A percentile compares a stretch with the other conserved stretches of the same genome.
phyloP scores from a whole-genome alignment of 2,329 filamentous ascomycete genomes.

The Fusarium denticulatum region DNA sequence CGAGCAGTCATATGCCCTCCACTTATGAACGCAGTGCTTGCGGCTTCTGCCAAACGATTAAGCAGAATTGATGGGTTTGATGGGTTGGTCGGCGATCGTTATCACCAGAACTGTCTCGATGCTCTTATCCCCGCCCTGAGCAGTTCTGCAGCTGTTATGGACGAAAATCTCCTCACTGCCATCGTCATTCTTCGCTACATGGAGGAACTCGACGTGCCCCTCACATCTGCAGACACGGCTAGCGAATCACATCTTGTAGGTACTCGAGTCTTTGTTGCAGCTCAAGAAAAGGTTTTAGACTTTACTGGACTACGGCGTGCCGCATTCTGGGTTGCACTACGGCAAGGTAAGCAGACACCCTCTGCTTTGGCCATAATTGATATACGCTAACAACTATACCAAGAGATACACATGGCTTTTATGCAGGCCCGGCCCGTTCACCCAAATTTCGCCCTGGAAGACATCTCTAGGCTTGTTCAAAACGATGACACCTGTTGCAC shows the following conservation, averaged over 20 bases:
- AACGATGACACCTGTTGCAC: conserved; percentile 40
- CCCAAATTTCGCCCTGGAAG: conserved; percentile 40
- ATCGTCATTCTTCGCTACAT: conserved; percentile 46
- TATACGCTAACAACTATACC: neutral
- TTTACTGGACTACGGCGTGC: conserved; percentile 44
- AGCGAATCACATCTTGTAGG: conserved; percentile 45
- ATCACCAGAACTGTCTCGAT: conserved; percentile 44
- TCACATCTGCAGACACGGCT: conserved; percentile 16
- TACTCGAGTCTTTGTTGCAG: conserved; percentile 43
- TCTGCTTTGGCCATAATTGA: neutral
- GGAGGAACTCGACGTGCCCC: conserved; percentile 43
- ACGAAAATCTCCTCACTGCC: conserved; percentile 45
- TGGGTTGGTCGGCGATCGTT: conserved; percentile 37
- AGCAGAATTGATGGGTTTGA: conserved; percentile 38
- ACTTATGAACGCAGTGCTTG: conserved; percentile 43
- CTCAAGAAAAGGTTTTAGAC: conserved; percentile 41
- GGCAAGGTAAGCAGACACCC: neutral
- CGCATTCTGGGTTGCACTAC: conserved; percentile 44
- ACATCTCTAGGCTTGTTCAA: conserved; percentile 33
- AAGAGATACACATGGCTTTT: conserved; percentile 47
- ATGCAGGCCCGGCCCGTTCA: conserved; percentile 44
- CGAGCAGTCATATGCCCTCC: conserved; percentile 42
- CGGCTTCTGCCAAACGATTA: conserved; percentile 43
- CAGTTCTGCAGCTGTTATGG: conserved; percentile 39
- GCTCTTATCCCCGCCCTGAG: conserved; percentile 43